Evolutionary conservation across 75 land plant genomes (phyloP).

Genomic region (Gnetum montanum): DNA sequence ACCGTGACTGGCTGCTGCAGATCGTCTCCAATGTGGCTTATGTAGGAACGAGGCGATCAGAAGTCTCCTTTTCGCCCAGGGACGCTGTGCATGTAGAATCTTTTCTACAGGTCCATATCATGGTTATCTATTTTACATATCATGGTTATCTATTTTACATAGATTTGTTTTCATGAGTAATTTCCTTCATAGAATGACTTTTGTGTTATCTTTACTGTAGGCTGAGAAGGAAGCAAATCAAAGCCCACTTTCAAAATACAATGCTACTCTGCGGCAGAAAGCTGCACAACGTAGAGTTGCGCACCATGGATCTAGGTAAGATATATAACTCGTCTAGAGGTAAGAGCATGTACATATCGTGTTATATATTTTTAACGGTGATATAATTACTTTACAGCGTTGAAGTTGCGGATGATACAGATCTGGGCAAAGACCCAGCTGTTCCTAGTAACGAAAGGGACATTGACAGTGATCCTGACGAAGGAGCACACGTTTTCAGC

Average conservation of each 20-base stretch:
- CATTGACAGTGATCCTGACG: slow-evolving; percentile 20
- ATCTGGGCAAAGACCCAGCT: slow-evolving; percentile 13
- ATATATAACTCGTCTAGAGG: not conserved
- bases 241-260: slow-evolving; percentile 67
- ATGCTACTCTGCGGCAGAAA: slow-evolving; percentile 31
- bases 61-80: slow-evolving; percentile 65
- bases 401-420: slow-evolving; percentile 30
- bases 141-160: too few species aligned
- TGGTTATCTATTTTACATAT: not conserved
- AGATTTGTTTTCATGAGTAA: too few species aligned
- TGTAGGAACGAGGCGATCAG: slow-evolving; percentile 43
- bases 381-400: slow-evolving; percentile 60
- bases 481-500: slow-evolving; percentile 52
- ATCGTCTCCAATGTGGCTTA: slow-evolving; percentile 62
- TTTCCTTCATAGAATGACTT: too few species aligned
- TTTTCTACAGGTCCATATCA: slow-evolving; percentile 67
- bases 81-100: slow-evolving; percentile 47
- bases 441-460: slow-evolving; percentile 34
- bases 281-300: slow-evolving; percentile 50
- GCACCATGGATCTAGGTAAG: slow-evolving; percentile 56
- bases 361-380: not conserved
- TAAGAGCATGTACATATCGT: not conserved
- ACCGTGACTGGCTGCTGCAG: slow-evolving; percentile 35
- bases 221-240: slow-evolving; percentile 47
- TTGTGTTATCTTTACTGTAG: slow-evolving; percentile 22